A percentile compares a stretch with the other conserved stretches of the same genome.
phyloP scores from a whole-genome alignment of 2,329 filamentous ascomycete genomes.

The Monosporascus sp. region DNA sequence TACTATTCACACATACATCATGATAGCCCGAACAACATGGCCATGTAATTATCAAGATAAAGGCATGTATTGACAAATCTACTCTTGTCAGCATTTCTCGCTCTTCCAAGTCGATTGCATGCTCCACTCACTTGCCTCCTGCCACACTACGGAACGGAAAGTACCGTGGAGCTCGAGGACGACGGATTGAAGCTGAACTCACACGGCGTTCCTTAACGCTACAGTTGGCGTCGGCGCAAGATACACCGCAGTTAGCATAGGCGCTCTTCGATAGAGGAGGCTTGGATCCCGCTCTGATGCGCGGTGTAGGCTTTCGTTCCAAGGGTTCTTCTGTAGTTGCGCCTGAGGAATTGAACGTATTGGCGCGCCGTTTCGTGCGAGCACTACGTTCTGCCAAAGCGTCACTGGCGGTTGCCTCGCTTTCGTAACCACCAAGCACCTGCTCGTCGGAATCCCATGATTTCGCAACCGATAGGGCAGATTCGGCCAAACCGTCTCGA shows the following conservation, averaged over 20 bases:
- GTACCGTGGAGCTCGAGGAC: background rate
- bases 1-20: too few species aligned
- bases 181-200: background rate
- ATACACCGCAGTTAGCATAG: conserved; percentile 5
- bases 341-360: background rate
- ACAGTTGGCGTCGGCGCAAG: background rate
- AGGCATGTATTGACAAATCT: too few species aligned
- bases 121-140: background rate
- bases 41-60: too few species aligned
- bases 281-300: conserved; percentile 18
- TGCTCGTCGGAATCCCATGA: conserved; percentile 6
- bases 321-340: background rate
- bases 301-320: conserved; percentile 8
- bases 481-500: background rate
- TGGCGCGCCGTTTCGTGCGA: background rate
- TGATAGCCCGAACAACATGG: too few species aligned
- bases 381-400: background rate
- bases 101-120: too few species aligned
- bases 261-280: conserved; percentile 22
- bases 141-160: background rate
- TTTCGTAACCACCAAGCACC: conserved; percentile 5
- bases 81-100: too few species aligned
- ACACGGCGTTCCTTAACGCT: background rate
- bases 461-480: background rate
- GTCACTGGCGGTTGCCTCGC: conserved; percentile 1